phyloP scores from a whole-genome alignment of 176 grass and related monocot species.

The Cenchrus purpureus region DNA sequence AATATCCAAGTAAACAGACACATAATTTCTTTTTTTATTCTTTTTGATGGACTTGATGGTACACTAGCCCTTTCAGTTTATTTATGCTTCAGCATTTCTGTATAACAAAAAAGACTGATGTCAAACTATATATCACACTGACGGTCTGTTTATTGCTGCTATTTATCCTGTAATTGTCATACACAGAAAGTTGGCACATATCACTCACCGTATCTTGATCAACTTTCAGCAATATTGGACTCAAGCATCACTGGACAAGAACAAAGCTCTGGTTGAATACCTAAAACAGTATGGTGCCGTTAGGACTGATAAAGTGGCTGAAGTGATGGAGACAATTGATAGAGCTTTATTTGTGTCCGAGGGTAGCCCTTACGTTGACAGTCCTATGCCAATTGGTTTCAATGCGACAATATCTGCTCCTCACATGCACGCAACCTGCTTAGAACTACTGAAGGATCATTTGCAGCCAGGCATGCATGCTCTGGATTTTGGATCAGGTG shows the following conservation, averaged over 20 bases:
- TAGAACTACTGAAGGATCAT: constrained; percentile 79
- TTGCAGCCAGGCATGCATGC: constrained; percentile 78
- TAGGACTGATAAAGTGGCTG: constrained; percentile 56
- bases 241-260: constrained; percentile 63
- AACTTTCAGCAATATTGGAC: constrained; percentile 64
- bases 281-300: constrained; percentile 58
- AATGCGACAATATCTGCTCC: constrained; percentile 86
- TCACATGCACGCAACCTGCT: constrained; percentile 87
- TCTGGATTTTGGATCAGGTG: constrained; percentile 88
- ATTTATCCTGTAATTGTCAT: not conserved
- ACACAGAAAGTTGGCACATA: not conserved
- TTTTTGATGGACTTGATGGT: not conserved
- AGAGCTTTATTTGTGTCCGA: constrained; percentile 70
- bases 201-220: constrained; percentile 35
- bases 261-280: constrained; percentile 71
- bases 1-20: not conserved
- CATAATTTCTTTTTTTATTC: not conserved
- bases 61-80: not conserved
- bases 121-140: not conserved
- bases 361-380: constrained; percentile 66
- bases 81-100: not conserved
- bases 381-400: constrained; percentile 80
- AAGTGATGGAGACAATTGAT: constrained; percentile 77
- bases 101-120: not conserved
- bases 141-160: not conserved